These are phyloP conservation scores for Solanum piurae DNA, from an alignment of 257 asterid species.

Conservation along the genomic window DNA sequence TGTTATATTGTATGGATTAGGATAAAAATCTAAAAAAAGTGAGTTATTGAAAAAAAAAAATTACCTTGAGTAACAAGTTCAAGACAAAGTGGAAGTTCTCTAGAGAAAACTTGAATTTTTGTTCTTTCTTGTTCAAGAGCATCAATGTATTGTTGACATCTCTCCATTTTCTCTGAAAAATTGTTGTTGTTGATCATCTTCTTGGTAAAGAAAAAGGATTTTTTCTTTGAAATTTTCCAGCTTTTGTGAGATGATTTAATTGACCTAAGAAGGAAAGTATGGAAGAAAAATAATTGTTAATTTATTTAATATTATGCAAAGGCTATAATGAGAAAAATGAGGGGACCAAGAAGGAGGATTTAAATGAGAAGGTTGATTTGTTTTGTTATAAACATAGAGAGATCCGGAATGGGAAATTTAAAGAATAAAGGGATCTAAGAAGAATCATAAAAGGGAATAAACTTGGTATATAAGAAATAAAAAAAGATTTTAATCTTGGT, in stretches of 20 bases:
- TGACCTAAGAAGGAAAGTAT: background rate
- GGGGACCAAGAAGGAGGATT: constrained; percentile 6
- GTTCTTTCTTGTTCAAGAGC: constrained; percentile 63
- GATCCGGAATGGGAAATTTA: constrained; percentile 24
- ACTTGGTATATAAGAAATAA: constrained; percentile 10
- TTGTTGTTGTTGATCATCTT: constrained; percentile 25
- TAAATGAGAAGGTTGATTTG: background rate
- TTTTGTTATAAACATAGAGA: constrained; percentile 30
- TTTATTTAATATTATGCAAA: background rate
- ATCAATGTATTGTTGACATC: constrained; percentile 45
- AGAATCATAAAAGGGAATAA: constrained; percentile 49
- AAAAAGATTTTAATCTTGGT: background rate
- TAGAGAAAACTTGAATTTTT: constrained; percentile 86
- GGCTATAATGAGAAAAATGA: background rate
- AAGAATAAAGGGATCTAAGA: constrained; percentile 51
- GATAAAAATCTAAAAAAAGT: background rate
- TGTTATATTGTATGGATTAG: background rate
- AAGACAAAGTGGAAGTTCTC: constrained; percentile 91
- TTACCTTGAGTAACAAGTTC: constrained; percentile 87
- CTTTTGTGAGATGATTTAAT: background rate
- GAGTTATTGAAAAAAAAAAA: no score
- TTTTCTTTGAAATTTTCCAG: background rate
- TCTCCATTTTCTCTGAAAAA: constrained; percentile 42
- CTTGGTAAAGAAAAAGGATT: background rate
- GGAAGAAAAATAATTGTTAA: background rate